Base-by-base conservation (phyloP, 23 red algal species). In the Pyropia haitanensis region DNA sequence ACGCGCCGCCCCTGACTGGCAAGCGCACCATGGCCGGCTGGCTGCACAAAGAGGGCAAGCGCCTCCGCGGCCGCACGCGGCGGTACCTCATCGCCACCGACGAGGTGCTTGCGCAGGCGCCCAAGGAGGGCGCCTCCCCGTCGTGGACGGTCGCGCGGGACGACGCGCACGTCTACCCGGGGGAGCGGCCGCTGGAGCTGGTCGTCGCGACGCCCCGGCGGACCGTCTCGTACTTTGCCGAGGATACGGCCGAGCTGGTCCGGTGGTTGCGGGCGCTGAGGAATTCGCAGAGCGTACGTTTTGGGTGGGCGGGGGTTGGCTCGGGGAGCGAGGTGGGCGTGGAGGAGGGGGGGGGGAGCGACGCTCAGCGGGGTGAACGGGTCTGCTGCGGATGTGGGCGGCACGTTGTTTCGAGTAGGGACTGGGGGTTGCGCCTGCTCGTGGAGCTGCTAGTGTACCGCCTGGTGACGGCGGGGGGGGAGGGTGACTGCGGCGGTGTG, bases 161-260 rank as follows among this genome's bases (percentile, higher is more conserved):
- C 55, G 77, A 95, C 22, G 52, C 74, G 5, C 75, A 57, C 15
- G 62, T 85, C 3, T 55, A 67, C 29, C 48, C 79, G 26, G 89
- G 89, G n/a, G 76, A 77, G 18, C 27, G 80, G 25, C 76, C 74
- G 12, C 46, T 79, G 9, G 78, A 95, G 74, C 79, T 95, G 64
- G 61, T 81, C 28, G 76, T 95, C 33, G 75, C 74, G 8, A 62
- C 77, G 6, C 70, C 70, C 15, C 68, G 65, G 26, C 53, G 73
- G 75, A 80, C 70, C 44, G 67, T 95, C 3, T 77, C 89, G 30
- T 86, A 85, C 59, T 95, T 87, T 70, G 80, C 89, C 32, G 81
- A 87, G 13, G 65, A 80, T 48, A 21, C 50, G 33, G 52, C 26
- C n/a, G 82, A 88, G 25, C 65, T 79, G 26, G 57, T 27, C 13